phyloP scores from a whole-genome alignment of 2,329 filamentous ascomycete genomes.

The Epichloe aotearoae region DNA sequence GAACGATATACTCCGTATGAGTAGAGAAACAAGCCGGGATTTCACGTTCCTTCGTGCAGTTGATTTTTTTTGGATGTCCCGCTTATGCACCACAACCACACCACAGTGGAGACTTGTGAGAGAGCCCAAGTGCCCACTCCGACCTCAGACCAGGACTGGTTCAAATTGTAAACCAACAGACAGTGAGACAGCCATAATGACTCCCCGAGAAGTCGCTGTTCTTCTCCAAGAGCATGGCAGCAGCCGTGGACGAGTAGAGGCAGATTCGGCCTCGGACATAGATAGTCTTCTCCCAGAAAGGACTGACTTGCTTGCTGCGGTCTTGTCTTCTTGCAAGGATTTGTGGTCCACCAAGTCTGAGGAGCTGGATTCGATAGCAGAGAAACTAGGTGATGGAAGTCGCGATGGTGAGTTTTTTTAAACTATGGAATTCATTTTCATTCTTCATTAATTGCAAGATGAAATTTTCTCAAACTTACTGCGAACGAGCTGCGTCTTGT shows the following conservation, averaged over 20 bases:
- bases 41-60: too few species aligned
- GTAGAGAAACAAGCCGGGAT: too few species aligned
- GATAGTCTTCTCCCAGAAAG: constrained; percentile 12
- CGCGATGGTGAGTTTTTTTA: constrained; percentile 34
- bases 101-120: not conserved
- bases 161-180: not conserved
- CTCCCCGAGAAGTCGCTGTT: constrained; percentile 23
- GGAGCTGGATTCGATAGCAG: constrained; percentile 32
- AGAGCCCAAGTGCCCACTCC: too few species aligned
- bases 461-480: too few species aligned
- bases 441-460: too few species aligned
- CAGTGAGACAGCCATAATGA: constrained; percentile 15
- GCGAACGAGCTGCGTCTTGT: too few species aligned
- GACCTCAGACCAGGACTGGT: not conserved
- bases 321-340: constrained; percentile 26
- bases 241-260: constrained; percentile 12
- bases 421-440: too few species aligned
- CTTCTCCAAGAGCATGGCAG: constrained; percentile 23
- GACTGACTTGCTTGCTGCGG: constrained; percentile 20
- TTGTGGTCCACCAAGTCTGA: constrained; percentile 26
- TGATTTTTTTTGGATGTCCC: too few species aligned
- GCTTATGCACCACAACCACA: not conserved
- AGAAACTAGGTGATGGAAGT: constrained; percentile 42
- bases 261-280: constrained; percentile 15
- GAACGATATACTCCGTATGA: too few species aligned